Evolutionary conservation across 441 rosid species (phyloP), one percentile per base, ranked within the genome.

Genomic region (Erodium moschatum): DNA sequence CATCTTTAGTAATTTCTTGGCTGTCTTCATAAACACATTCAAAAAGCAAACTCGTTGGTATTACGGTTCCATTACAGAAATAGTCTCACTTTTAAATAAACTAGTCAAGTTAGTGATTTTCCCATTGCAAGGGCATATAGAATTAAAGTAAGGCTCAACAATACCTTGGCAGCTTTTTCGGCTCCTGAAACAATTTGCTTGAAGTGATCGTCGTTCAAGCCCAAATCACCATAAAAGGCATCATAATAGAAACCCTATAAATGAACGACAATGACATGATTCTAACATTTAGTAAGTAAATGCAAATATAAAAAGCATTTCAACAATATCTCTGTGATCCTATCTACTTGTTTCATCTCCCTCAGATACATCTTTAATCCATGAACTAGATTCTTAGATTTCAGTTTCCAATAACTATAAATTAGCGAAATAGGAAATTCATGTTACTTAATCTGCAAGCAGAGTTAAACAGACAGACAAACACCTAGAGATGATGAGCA

Each of bases 231-330:
- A 76, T 95, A 95, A 84, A 82, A 87, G 58, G 86, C 99, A 82
- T 95, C 99, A 73, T 95, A 92, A 76, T 89, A 95, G 80, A 95
- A 95, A 54, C 99, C 99, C 98, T 95, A 84, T 27, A 70, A 62
- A 66, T 24, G 27, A 24, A 24, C 27, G 56, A 24, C 18, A 60
- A 29, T 63, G 38, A 72, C 52, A 9, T 44, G 19, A 29, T 46
- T 60, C 20, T 8, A 19, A 16, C 15, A 35, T 31, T 12, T 11
- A 50, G n/a, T 3, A 72, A 19, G 44, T 50, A 16, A 2, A 56
- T 18, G 20, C 24, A 15, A 52, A 56, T 56, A 56, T 56, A 56
- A 18, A 56, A 56, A 2, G 2, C 9, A 56, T 54, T 54, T 54
- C 61, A 6, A 54, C 21, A 15, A 54, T 44, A 46, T 11, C 62